Evolutionary conservation across 2,329 filamentous ascomycete genomes (phyloP), one percentile per base, ranked within the genome.

Genomic region (Graphilbum fragrans): DNA sequence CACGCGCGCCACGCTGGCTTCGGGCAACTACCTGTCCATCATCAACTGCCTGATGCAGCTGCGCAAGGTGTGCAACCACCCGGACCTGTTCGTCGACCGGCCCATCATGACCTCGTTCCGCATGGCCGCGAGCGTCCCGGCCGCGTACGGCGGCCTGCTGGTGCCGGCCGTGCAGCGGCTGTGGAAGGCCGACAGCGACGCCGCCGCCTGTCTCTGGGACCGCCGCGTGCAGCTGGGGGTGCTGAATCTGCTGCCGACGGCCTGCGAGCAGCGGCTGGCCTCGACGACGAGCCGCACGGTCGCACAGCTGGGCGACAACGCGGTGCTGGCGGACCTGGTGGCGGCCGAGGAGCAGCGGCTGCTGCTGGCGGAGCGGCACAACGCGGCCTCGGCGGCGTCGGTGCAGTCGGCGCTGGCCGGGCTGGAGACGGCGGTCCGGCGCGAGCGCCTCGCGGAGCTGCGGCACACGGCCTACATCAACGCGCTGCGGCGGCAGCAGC

Each of bases 21-120:
- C 86, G 2, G 92, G 92, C 22, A 98, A 96, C 54, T 95, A 95
- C 58, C 77, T 98, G 48, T 94, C 87, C 17, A 95, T 98, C 57
- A 96, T 96, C 62, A 94, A 95, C 58, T 96, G 93, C 59, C 66
- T 98, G 39, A 94, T 98, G 87, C 92, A 94, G 57, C 69, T 98
- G 41, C 80, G 92, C 38, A 95, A 96, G 58, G 93, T 98, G 39
- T 98, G 92, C 70, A 98, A 98, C 52, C 92, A 98, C 55, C 93
- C 92, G 0, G 92, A 98, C 61, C 70, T 98, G 9, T 98, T 98
- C 53, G 84, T 96, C 51, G 94, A 94, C 45, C 78, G 92, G 16
- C 88, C 87, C 1, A 96, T 98, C 53, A 92, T 94, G 62, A 98
- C 90, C 0, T 96, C 92, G 1, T 94, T 95, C 58, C 86, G 87